Evolutionary conservation across 225 moss, liverwort and hornwort species (phyloP), one percentile per base, ranked within the genome.

Genomic region (Anthoceros angustus): DNA sequence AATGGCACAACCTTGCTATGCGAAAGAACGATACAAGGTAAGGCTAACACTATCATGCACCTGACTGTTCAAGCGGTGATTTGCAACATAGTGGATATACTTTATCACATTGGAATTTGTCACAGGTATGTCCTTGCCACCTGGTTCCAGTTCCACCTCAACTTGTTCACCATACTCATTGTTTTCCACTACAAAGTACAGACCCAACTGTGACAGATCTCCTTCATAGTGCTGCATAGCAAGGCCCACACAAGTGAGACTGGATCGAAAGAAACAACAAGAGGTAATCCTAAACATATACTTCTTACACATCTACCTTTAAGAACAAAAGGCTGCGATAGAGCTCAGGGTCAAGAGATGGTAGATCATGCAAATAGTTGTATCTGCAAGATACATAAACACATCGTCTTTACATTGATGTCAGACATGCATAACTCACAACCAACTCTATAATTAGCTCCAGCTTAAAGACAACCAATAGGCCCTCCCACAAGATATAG

Each of bases 81-180:
- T 82, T 50, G 98, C 98, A 50, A 92, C 87, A 66, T 87, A 72
- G 70, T 98, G 83, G 69, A 92, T 92, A 76, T 98, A 98, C 62
- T 79, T 79, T 48, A 98, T 89, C 62, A 92, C 91, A 78, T 89
- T 89, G 18, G 69, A 61, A 41, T 87, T 85, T 40, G 92, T 89
- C 69, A 98, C 92, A 80, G 82, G 87, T 66, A 78, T 80, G 69
- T 98, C 98, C 71, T 68, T 98, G 42, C 98, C 98, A 71, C 87
- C 98, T 32, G 78, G 76, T 68, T 81, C 66, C 70, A 98, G 89
- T 63, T 98, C 98, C 71, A 98, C 78, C 75, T 92, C 98, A 69
- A 64, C 70, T 80, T 98, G 98, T 73, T 98, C 92, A 62, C 92
- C 98, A 43, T 98, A 98, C 72, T 98, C 98, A 71, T 98, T 92